These are phyloP conservation scores for Podila clonocystis DNA, from an alignment of 192 early-diverging fungal genomes.

Conservation along the genomic window DNA sequence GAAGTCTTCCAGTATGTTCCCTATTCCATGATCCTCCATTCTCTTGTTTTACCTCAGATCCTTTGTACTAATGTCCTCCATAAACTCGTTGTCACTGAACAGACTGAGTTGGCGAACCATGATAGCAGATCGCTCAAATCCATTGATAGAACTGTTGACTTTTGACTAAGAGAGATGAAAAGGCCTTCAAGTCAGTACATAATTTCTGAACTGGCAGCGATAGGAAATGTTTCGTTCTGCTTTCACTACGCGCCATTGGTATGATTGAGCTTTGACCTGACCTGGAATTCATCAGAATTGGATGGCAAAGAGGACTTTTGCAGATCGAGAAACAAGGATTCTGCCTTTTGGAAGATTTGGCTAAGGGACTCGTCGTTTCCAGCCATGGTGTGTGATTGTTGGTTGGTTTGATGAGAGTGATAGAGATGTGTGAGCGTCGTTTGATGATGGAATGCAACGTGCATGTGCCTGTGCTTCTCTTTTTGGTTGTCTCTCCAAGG, in stretches of 20 bases:
- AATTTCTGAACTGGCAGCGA: too few relatives aligned
- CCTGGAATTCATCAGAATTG: slow-evolving; percentile 48
- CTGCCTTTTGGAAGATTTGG: slow-evolving; percentile 43
- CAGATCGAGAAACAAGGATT: slow-evolving; percentile 30
- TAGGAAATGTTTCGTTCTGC: too few relatives aligned
- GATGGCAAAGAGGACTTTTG: slow-evolving; percentile 38
- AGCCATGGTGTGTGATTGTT: slow-evolving; percentile 17
- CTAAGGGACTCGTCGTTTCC: slow-evolving; percentile 29
- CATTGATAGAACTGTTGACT: slow-evolving; percentile 57
- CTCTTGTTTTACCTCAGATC: slow-evolving; percentile 68
- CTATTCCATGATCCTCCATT: background rate
- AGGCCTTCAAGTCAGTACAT: background rate
- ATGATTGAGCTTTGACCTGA: background rate
- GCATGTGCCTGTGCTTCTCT: background rate
- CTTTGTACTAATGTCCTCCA: slow-evolving; percentile 87
- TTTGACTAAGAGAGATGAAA: slow-evolving; percentile 43
- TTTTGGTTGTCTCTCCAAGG: background rate
- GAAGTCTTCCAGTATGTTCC: background rate
- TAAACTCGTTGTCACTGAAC: slow-evolving; percentile 88
- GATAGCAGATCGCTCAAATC: slow-evolving; percentile 54
- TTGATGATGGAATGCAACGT: background rate
- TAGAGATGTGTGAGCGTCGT: background rate
- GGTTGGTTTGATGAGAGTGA: background rate
- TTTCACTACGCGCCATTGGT: background rate
- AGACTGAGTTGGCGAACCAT: slow-evolving; percentile 71